Base-by-base conservation (phyloP, 345 rosid genomes). In the Garcia nutans region DNA sequence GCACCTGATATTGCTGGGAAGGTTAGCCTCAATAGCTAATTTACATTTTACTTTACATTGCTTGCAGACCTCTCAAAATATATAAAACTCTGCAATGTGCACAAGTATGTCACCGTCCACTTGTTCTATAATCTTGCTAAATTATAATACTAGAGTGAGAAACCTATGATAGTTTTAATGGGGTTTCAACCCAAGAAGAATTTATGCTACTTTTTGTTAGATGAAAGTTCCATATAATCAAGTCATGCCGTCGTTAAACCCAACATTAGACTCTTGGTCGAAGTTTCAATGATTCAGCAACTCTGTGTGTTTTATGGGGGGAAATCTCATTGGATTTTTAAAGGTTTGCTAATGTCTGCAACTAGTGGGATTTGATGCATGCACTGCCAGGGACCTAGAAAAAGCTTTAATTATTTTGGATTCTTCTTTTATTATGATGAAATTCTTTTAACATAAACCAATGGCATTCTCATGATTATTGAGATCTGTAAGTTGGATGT, bases 1-100 rank as follows among this genome's bases (percentile, higher is more conserved):
- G 99, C 99, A 45, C 99, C 99, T 81, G 98, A 96, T 85, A 96
- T 96, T 71, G 97, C 99, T 52, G 99, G 99, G 76, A 85, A 85
- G 87, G 87, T 82, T 72, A 74, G 84, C 31, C 12, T 44, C 47
- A 59, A 45, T 26, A 4, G 42, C 2, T 16, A 45, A 44, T 74
- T 72, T 42, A 12, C 24, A 15, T 63, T 55, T 71, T 73, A 71
- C 24, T 10, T 70, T 57, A 11, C 31, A 33, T 26, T 41, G 33
- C 0, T 49, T 28, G 2, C 19, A 8, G 49, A 28, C 11, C 37
- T 65, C 65, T 41, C 23, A 16, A 19, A 11, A 22, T 66, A 19
- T 19, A 22, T 66, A 37, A 24, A 76, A 19, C 42, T 50, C 1
- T 78, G 77, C 54, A 58, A 50, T 49, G 52, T 3, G 9, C 10